phyloP scores from a whole-genome alignment of 306 rosid genomes.

The Bauhinia variegata region DNA sequence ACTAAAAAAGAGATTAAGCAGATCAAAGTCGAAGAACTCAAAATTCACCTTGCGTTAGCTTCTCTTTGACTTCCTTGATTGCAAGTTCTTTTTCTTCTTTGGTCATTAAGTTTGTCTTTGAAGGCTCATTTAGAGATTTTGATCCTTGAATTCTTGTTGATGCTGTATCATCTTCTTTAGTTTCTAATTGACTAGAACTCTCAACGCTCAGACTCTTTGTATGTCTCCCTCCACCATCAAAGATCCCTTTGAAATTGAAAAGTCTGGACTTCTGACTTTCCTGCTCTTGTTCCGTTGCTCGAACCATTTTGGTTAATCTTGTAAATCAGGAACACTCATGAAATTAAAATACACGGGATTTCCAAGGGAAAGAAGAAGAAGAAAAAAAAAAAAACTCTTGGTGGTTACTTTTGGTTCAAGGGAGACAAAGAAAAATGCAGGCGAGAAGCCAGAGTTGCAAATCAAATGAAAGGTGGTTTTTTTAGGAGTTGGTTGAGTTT shows the following conservation, averaged over 20 bases:
- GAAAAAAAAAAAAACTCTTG: conserved; percentile 15
- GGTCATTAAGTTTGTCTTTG: conserved; percentile 32
- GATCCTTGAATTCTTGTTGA: conserved; percentile 50
- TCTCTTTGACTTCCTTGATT: conserved; percentile 59
- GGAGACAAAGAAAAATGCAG: conserved; percentile 32
- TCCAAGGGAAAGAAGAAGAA: conserved; percentile 12
- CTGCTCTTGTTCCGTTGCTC: conserved; percentile 52
- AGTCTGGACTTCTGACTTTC: conserved; percentile 52
- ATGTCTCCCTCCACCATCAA: conserved; percentile 54
- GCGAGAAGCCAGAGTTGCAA: conserved; percentile 37
- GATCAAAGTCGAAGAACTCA: neutral
- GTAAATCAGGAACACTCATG: conserved; percentile 32
- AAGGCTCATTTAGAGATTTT: conserved; percentile 37
- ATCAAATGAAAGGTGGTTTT: conserved; percentile 31
- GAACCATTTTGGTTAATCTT: conserved; percentile 45
- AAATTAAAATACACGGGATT: conserved; percentile 48
- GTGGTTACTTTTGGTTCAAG: conserved; percentile 20
- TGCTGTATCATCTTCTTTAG: conserved; percentile 42
- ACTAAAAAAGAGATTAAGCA: conserved; percentile 3
- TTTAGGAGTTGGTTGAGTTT: conserved; percentile 39
- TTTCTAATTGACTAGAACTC: conserved; percentile 38
- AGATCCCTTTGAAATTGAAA: conserved; percentile 50
- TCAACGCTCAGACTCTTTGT: conserved; percentile 76
- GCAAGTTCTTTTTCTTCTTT: conserved; percentile 52
- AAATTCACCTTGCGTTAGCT: conserved; percentile 52